Evolutionary conservation across 2,329 filamentous ascomycete genomes (phyloP).

Genomic region (Ophiostoma novo-ulmi): DNA sequence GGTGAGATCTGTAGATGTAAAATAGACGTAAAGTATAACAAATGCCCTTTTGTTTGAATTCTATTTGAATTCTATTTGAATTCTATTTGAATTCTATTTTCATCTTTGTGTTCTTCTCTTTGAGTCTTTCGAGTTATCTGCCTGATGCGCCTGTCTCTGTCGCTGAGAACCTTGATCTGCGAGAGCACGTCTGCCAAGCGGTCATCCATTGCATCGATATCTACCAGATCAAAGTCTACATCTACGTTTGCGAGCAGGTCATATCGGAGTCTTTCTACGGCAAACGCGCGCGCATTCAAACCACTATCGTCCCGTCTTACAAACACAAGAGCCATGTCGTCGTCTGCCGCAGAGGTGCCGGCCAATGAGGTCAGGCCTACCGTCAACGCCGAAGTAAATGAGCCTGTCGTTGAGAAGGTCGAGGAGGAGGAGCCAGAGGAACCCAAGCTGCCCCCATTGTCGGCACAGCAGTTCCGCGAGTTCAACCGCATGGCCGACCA

Average conservation of each 20-base stretch:
- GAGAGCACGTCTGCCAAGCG: slow-evolving; percentile 12
- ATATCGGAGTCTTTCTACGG: not conserved
- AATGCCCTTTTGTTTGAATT: not conserved
- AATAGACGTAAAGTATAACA: not conserved
- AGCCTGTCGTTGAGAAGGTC: not conserved
- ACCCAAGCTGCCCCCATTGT: slow-evolving; percentile 53
- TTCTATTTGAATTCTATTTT: not conserved
- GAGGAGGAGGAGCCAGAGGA: slow-evolving; percentile 18
- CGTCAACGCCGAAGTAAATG: not conserved
- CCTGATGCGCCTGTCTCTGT: slow-evolving; percentile 15
- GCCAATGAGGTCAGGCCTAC: not conserved
- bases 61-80: not conserved
- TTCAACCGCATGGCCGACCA: slow-evolving; percentile 70
- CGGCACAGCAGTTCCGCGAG: slow-evolving; percentile 58
- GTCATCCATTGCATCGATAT: not conserved
- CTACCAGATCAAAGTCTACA: not conserved
- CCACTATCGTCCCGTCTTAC: not conserved
- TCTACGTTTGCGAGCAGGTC: not conserved
- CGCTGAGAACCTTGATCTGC: not conserved
- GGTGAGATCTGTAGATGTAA: slow-evolving; percentile 4
- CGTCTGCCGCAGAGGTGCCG: not conserved
- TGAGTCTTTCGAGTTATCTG: not conserved
- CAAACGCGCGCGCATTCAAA: not conserved
- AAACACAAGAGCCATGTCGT: slow-evolving; percentile 13
- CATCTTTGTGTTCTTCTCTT: not conserved